Percentiles rank a stretch among this genome's conserved stretches.
phyloP scores from a whole-genome alignment of 2,329 filamentous ascomycete genomes.

The Fusarium bulbicola region DNA sequence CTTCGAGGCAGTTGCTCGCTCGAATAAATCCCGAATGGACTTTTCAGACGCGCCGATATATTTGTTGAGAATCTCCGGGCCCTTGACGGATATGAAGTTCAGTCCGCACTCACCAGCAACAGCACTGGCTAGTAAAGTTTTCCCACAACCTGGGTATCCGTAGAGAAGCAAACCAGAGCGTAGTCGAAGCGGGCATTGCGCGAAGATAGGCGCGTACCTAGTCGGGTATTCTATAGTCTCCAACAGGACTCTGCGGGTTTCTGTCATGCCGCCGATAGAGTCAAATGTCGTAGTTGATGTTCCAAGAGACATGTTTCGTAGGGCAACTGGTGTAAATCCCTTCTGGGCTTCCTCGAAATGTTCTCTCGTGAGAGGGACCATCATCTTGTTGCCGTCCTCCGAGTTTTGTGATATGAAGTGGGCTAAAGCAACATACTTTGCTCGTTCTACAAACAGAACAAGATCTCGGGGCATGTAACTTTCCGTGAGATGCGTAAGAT shows the following conservation, averaged over 20 bases:
- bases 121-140: conserved; percentile 92
- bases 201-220: conserved; percentile 97
- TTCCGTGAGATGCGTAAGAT: not conserved
- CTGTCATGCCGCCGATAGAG: conserved; percentile 86
- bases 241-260: conserved; percentile 86
- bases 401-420: not conserved
- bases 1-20: conserved; percentile 86
- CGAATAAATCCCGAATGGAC: conserved; percentile 92
- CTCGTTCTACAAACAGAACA: conserved; percentile 74
- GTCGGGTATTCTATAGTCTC: conserved; percentile 97
- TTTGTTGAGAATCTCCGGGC: conserved; percentile 97
- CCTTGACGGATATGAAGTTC: conserved; percentile 98
- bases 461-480: conserved; percentile 97
- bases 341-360: conserved; percentile 87
- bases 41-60: conserved; percentile 99
- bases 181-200: conserved; percentile 91
- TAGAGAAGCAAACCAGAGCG: conserved; percentile 93
- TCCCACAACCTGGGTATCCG: conserved; percentile 94
- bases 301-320: conserved; percentile 93
- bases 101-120: conserved; percentile 96
- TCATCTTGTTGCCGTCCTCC: not conserved
- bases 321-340: conserved; percentile 92
- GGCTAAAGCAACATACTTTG: not conserved
- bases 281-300: conserved; percentile 92
- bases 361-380: not conserved